These are phyloP conservation scores for Pseudogymnoascus sp. DNA, from an alignment of 2,329 filamentous ascomycete genomes.

Conservation along the genomic window DNA sequence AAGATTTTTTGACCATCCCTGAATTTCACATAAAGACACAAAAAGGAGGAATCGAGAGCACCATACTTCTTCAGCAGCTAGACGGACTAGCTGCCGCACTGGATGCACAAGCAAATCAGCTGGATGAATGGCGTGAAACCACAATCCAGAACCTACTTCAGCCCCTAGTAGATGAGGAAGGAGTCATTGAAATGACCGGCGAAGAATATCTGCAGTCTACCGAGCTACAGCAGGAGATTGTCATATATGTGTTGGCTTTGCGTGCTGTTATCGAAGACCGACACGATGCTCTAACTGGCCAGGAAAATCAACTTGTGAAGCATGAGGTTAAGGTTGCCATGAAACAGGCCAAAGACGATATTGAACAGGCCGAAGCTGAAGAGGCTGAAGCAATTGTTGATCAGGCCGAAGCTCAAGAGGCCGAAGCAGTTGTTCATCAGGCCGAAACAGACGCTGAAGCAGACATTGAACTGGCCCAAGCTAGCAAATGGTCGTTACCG, in stretches of 20 bases:
- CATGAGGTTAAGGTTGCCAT: conserved; percentile 56
- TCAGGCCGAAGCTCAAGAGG: not conserved
- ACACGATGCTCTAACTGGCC: conserved; percentile 67
- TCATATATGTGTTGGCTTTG: conserved; percentile 76
- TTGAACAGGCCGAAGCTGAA: not conserved
- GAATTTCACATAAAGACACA: conserved; percentile 48
- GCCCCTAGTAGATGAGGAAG: conserved; percentile 78
- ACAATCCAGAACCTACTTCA: conserved; percentile 66
- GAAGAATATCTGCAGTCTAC: conserved; percentile 87
- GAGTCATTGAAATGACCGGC: conserved; percentile 68
- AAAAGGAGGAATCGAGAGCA: conserved; percentile 66
- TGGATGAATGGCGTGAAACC: conserved; percentile 69
- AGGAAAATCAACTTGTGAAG: conserved; percentile 66
- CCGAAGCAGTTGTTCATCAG: conserved; percentile 15
- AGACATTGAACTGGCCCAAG: not conserved
- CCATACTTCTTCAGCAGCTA: conserved; percentile 58
- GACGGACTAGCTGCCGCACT: conserved; percentile 59
- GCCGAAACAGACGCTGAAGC: conserved; percentile 20
- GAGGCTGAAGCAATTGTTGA: conserved; percentile 16
- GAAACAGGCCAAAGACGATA: not conserved
- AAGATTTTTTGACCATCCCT: conserved; percentile 57
- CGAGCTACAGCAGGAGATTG: conserved; percentile 80
- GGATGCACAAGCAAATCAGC: conserved; percentile 63
- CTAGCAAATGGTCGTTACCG: conserved; percentile 62
- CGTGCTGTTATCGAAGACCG: conserved; percentile 73